Conservation (phyloP, 331 rosid species). For the Telfairia occidentalis region DNA sequence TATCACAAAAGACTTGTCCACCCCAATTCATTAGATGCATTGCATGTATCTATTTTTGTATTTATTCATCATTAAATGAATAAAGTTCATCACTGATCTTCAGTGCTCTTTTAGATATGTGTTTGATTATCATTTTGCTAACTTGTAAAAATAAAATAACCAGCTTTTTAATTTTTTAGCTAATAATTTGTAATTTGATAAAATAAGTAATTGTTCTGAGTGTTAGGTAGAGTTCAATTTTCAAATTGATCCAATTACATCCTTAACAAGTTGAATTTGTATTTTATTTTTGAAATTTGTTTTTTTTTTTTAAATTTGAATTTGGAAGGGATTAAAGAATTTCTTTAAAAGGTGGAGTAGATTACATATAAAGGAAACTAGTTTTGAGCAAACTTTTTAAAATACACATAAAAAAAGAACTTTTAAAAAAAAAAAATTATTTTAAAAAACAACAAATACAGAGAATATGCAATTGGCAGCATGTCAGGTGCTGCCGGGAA, state of each 20-base stretch:
- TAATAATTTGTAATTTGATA: no score
- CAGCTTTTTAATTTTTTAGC: no score
- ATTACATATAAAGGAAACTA: background rate
- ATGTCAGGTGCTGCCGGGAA: background rate
- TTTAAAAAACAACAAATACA: background rate
- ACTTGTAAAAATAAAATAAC: background rate
- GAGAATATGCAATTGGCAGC: background rate
- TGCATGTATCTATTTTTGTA: background rate
- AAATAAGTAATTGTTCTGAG: no score
- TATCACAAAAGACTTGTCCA: background rate
- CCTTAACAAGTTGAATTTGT: no score
- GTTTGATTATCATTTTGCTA: background rate
- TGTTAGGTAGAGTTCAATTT: no score
- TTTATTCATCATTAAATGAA: background rate
- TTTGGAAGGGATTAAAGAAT: background rate
- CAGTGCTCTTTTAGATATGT: background rate
- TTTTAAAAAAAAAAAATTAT: no score
- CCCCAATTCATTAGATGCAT: slow-evolving; percentile 6
- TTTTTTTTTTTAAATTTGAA: no score
- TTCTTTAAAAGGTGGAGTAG: background rate
- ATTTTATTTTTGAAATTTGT: no score
- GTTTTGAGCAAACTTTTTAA: background rate
- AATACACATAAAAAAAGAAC: background rate
- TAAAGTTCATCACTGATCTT: background rate
- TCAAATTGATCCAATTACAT: no score